These are phyloP conservation scores for Zoysia japonica DNA, from an alignment of 176 grass and related monocot genomes.

Conservation along the genomic window DNA sequence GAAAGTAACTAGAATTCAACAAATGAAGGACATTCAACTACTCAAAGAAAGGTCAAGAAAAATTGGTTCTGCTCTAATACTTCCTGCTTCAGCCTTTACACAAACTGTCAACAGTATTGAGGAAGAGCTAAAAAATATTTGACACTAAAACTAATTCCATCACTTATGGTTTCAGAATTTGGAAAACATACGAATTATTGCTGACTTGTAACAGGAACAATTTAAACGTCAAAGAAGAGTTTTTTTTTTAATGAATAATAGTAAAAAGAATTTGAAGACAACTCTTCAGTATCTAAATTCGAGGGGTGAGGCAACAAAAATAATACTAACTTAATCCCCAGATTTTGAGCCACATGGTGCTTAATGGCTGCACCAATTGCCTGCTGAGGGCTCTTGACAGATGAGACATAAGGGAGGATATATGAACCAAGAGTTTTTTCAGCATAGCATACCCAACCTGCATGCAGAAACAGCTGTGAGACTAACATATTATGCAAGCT, in stretches of 20 bases:
- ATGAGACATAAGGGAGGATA: constrained; percentile 90
- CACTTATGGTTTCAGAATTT: constrained; percentile 11
- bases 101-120: neutral
- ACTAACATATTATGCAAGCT: neutral
- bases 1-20: neutral
- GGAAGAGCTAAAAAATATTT: neutral
- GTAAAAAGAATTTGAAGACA: constrained; percentile 24
- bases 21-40: neutral
- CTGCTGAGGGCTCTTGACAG: constrained; percentile 98
- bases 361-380: constrained; percentile 87
- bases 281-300: constrained; percentile 20
- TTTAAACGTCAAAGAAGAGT: neutral
- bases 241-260: neutral
- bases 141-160: neutral
- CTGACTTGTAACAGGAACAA: neutral
- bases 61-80: neutral
- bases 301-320: constrained; percentile 30
- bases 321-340: constrained; percentile 65
- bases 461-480: constrained; percentile 11
- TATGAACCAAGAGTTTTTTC: constrained; percentile 99
- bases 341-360: constrained; percentile 70
- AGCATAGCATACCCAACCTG: constrained; percentile 99
- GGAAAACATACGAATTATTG: neutral
- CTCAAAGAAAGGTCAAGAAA: neutral
- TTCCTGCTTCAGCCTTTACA: neutral